phyloP scores from a whole-genome alignment of 805 yeast species.

The Komagataella phaffii region DNA sequence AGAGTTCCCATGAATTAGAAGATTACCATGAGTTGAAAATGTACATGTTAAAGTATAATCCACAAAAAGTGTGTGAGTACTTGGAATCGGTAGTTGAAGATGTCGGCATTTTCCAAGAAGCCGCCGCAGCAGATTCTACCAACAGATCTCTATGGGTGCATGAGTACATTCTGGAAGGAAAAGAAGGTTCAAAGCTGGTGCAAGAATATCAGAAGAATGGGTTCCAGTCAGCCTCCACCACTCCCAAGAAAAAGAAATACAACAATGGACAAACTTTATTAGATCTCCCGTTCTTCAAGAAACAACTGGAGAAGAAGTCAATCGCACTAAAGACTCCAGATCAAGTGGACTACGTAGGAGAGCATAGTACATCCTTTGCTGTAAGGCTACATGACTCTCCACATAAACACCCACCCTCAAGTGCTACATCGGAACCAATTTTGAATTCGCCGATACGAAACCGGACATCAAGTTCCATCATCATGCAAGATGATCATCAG shows the following conservation, averaged over 20 bases:
- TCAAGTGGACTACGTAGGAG: not conserved
- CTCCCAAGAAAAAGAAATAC: not conserved
- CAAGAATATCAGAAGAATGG: not conserved
- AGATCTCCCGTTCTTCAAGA: not conserved
- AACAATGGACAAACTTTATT: not conserved
- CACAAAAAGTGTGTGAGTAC: not conserved
- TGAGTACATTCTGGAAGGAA: not conserved
- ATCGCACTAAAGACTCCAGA: not conserved
- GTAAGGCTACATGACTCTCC: not conserved
- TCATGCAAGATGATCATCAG: not conserved
- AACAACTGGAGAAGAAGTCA: not conserved
- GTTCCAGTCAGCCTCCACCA: not conserved
- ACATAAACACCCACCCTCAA: not conserved
- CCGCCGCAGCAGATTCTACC: not conserved
- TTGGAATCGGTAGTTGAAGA: not conserved
- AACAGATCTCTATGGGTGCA: not conserved
- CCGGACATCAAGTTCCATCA: not conserved
- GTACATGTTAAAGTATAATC: not conserved
- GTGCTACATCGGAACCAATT: not conserved
- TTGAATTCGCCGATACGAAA: not conserved
- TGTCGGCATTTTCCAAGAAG: not conserved
- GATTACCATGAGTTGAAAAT: not conserved
- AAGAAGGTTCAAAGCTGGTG: not conserved
- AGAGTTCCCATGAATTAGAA: not conserved
- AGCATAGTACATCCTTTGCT: not conserved